Conservation (phyloP, 2,329 filamentous ascomycete species). For the Epichloe baconii region DNA sequence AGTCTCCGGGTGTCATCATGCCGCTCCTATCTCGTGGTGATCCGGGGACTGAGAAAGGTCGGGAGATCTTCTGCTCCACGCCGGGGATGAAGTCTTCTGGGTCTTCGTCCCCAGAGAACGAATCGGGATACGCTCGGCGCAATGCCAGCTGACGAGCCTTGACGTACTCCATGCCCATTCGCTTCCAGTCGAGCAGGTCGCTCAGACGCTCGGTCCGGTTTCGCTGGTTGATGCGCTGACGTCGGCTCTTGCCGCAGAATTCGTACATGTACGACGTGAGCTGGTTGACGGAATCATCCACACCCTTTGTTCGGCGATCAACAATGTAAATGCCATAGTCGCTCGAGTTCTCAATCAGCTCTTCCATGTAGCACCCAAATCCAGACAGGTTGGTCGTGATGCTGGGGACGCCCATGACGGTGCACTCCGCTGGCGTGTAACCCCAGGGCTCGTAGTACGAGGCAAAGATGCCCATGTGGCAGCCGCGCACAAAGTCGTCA, state of each 20-base stretch:
- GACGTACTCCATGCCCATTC: constrained; percentile 98
- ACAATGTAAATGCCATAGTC: constrained; percentile 99
- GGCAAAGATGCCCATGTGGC: constrained; percentile 86
- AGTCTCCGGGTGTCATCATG: constrained; percentile 99
- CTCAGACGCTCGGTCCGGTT: constrained; percentile 92
- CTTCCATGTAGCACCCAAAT: constrained; percentile 99
- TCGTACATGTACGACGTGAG: constrained; percentile 80
- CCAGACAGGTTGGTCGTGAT: constrained; percentile 97
- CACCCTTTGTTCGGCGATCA: constrained; percentile 84
- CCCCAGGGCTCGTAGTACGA: constrained; percentile 99
- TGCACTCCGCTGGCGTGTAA: constrained; percentile 95
- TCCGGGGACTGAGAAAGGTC: constrained; percentile 86
- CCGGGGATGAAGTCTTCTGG: constrained; percentile 86
- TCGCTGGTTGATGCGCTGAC: constrained; percentile 96
- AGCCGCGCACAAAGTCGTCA: constrained; percentile 95
- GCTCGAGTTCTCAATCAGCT: constrained; percentile 91
- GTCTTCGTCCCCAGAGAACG: constrained; percentile 68
- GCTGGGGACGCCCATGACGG: constrained; percentile 96
- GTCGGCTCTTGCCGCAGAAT: constrained; percentile 81
- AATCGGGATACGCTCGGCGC: constrained; percentile 77
- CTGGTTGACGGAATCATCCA: constrained; percentile 96
- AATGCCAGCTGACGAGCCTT: constrained; percentile 91
- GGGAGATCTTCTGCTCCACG: constrained; percentile 87
- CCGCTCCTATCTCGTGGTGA: constrained; percentile 81
- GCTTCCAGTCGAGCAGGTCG: constrained; percentile 95